Evolutionary conservation across 192 early-diverging fungal genomes (phyloP).

Genomic region (Backusella tarrabulga): DNA sequence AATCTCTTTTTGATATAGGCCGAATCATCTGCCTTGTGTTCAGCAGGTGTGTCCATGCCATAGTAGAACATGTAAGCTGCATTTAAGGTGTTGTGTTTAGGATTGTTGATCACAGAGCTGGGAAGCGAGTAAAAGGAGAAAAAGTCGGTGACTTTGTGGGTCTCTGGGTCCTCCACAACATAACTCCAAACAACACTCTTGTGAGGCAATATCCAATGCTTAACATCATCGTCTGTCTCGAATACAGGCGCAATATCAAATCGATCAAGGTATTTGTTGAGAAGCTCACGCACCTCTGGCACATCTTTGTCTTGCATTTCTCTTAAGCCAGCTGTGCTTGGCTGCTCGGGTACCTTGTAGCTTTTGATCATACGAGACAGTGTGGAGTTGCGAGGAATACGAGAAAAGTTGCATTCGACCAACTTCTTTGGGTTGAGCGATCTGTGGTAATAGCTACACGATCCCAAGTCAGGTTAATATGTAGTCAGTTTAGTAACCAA

Average conservation of each 20-base stretch:
- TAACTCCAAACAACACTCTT: constrained; percentile 88
- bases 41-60: constrained; percentile 50
- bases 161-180: constrained; percentile 79
- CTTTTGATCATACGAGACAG: constrained; percentile 69
- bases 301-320: constrained; percentile 81
- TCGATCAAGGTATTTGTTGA: constrained; percentile 72
- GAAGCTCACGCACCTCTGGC: constrained; percentile 62
- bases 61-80: constrained; percentile 98
- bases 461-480: background rate
- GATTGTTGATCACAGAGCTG: constrained; percentile 83
- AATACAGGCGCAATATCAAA: constrained; percentile 75
- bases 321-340: constrained; percentile 70
- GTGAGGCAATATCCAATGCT: constrained; percentile 88
- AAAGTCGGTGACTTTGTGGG: constrained; percentile 79
- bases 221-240: constrained; percentile 77
- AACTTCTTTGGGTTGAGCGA: constrained; percentile 94
- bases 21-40: constrained; percentile 37
- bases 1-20: constrained; percentile 56
- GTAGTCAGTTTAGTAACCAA: background rate
- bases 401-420: constrained; percentile 92
- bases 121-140: constrained; percentile 94
- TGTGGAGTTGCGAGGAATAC: constrained; percentile 66
- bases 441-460: constrained; percentile 87
- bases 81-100: constrained; percentile 69
- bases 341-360: constrained; percentile 66